These are phyloP conservation scores for Davidsoniella neocaledoniae DNA, from an alignment of 2,329 filamentous ascomycete species.

Conservation along the genomic window DNA sequence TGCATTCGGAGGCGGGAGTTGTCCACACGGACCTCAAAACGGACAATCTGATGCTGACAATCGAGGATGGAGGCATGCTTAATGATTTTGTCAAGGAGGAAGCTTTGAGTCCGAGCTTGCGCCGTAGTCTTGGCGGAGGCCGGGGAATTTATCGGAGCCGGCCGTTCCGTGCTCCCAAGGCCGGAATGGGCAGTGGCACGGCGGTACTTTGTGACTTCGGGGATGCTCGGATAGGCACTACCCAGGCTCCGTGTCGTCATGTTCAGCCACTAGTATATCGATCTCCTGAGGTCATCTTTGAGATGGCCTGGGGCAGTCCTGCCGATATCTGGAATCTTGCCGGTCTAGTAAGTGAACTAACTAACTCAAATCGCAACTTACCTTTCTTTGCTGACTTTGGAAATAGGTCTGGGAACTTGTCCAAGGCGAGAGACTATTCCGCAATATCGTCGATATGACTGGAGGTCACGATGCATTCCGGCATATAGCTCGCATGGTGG, in stretches of 20 bases:
- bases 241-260: constrained; percentile 4
- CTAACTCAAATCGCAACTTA: background rate
- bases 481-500: constrained; percentile 11
- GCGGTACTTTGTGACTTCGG: constrained; percentile 10
- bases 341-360: constrained; percentile 4
- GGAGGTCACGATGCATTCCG: constrained; percentile 9
- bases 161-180: constrained; percentile 1
- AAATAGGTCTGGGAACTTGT: constrained; percentile 11
- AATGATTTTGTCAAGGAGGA: constrained; percentile 7
- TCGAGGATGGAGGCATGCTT: constrained; percentile 10
- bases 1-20: constrained; percentile 9
- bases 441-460: constrained; percentile 1
- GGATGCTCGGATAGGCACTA: constrained; percentile 6
- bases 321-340: constrained; percentile 12
- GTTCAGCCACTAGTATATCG: constrained; percentile 10
- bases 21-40: constrained; percentile 11
- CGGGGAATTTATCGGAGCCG: constrained; percentile 4
- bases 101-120: background rate
- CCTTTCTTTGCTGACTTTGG: background rate
- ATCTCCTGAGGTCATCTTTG: constrained; percentile 10
- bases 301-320: constrained; percentile 9
- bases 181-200: constrained; percentile 1
- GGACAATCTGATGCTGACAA: constrained; percentile 12
- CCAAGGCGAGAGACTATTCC: constrained; percentile 8
- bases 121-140: background rate